These are phyloP conservation scores for Filobasidium floriforme DNA, from an alignment of 768 basidiomycete genomes.

Conservation along the genomic window DNA sequence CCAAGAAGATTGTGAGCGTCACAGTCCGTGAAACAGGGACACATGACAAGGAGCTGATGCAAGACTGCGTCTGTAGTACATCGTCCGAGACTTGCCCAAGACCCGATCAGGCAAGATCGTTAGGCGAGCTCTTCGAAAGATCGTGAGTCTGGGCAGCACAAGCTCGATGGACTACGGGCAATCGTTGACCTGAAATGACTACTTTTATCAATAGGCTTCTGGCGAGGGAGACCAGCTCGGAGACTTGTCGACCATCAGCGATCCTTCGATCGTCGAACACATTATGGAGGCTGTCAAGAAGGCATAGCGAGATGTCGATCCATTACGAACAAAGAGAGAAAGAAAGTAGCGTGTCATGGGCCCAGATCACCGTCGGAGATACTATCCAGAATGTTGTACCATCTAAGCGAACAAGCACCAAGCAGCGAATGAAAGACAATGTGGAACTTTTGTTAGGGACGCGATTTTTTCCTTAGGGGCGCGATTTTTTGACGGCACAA, in stretches of 20 bases:
- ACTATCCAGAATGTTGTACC: too few species aligned
- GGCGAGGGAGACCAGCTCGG: slow-evolving; percentile 86
- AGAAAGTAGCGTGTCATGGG: too few species aligned
- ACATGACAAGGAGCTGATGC: not conserved
- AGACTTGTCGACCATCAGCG: slow-evolving; percentile 85
- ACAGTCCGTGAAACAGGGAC: too few species aligned
- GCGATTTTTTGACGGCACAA: too few species aligned
- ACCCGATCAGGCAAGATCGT: slow-evolving; percentile 93
- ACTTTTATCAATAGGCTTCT: slow-evolving; percentile 11
- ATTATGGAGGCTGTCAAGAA: slow-evolving; percentile 11
- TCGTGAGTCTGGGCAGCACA: slow-evolving; percentile 51
- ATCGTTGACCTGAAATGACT: slow-evolving; percentile 47
- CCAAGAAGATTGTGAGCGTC: slow-evolving; percentile 75
- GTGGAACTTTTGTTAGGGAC: too few species aligned
- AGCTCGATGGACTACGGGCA: not conserved
- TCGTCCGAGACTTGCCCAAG: slow-evolving; percentile 68
- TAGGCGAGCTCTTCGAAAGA: slow-evolving; percentile 93
- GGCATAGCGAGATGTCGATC: not conserved
- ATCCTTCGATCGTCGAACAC: slow-evolving; percentile 70
- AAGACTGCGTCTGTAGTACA: slow-evolving; percentile 24
- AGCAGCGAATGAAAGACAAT: too few species aligned
- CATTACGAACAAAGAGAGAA: not conserved
- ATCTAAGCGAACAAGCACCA: too few species aligned
- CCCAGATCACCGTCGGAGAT: too few species aligned
- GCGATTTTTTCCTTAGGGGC: too few species aligned